Base-by-base conservation (phyloP, 495 filamentous ascomycete species). In the Aspergillus egyptiacus region DNA sequence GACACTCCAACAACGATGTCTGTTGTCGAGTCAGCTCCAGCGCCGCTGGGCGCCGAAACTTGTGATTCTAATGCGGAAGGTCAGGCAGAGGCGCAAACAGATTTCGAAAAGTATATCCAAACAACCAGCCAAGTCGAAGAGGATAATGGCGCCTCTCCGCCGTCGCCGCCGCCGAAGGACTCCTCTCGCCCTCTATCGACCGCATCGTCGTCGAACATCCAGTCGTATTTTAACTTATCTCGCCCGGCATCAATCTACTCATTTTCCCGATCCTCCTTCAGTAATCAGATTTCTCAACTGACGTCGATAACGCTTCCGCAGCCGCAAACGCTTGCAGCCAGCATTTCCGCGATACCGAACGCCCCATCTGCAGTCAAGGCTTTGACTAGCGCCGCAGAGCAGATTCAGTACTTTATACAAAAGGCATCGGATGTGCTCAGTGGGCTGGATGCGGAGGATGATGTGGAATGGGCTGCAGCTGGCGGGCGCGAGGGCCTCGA, bases 391-490 rank as follows among this genome's bases (percentile, higher is more conserved):
- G 85, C 91, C 8, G 89, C 91, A 18, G 86, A 91, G 44, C 89
- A 96, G 65, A 97, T 98, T 41, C 80, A 83, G 36, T 82, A 82
- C 46, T 97, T 93, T 93, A 91, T 96, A 50, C 76, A 78, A 52
- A 95, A 95, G 61, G 90, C 93, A 1, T 84, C 81, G 0, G 87
- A 93, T 49, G 89, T 96, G 8, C 77, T 98, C 20, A 78, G 72
- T 46, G 87, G 89, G 0, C 67, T 97, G 18, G 87, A 96, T 63
- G 84, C 89, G 11, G 91, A 96, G 52, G 93, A 98, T 66, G 91
- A 98, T 57, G 87, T 96, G 17, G 90, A 96, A 59, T 98, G 93
- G 93, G 90, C 93, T 11, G 91, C 91, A 11, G 90, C 89, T 11
- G 93, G 85, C 39, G 90, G 90, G 3, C 79, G 89, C 52, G 90